Conservation (phyloP, 2,329 filamentous ascomycete genomes). For the Curvularia lunata region DNA sequence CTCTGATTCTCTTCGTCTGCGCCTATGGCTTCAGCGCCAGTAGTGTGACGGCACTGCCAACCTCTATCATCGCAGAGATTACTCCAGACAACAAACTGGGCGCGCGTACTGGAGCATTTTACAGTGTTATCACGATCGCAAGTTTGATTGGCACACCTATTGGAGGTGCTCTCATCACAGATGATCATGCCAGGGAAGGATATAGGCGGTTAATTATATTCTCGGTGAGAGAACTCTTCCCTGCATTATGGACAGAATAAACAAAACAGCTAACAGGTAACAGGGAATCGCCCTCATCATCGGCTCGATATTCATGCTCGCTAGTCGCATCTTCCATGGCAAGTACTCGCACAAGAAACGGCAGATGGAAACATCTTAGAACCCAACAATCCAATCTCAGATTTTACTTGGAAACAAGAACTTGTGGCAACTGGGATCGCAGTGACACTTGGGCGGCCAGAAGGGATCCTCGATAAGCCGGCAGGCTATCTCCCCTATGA, state of each 20-base stretch:
- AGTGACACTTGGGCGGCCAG: constrained; percentile 26
- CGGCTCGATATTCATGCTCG: constrained; percentile 30
- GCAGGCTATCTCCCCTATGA: neutral
- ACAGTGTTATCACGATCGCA: constrained; percentile 67
- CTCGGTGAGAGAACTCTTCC: constrained; percentile 22
- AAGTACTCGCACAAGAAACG: constrained; percentile 21
- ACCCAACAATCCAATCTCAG: neutral
- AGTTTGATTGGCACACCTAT: constrained; percentile 72
- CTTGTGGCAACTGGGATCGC: constrained; percentile 14
- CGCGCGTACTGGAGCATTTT: constrained; percentile 68
- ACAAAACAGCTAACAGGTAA: neutral
- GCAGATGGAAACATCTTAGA: constrained; percentile 1
- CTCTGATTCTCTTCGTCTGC: constrained; percentile 68
- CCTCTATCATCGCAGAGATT: constrained; percentile 72
- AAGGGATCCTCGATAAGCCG: constrained; percentile 7
- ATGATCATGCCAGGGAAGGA: constrained; percentile 24
- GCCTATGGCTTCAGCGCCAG: constrained; percentile 74
- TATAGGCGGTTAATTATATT: constrained; percentile 37
- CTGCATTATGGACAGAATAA: neutral
- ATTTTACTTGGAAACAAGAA: neutral
- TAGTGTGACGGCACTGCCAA: constrained; percentile 67
- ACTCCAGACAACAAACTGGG: constrained; percentile 73
- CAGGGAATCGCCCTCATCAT: constrained; percentile 24
- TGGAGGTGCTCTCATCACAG: constrained; percentile 56
- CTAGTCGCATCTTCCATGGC: constrained; percentile 27